Evolutionary conservation across 2,329 filamentous ascomycete species (phyloP).

Genomic region (Diaporthe sp.): DNA sequence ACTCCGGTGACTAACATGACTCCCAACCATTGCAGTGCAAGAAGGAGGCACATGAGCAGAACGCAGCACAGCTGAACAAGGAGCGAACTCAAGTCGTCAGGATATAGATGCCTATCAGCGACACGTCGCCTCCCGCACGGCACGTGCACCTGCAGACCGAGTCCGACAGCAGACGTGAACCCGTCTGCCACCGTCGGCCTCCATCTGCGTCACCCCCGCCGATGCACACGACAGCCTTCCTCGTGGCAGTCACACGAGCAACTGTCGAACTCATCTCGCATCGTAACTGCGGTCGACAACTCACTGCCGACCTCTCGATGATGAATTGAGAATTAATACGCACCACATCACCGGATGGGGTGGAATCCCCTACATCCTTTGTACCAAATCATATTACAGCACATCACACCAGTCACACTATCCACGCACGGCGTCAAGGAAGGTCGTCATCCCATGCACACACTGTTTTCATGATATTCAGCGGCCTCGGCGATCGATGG

Average conservation of each 20-base stretch:
- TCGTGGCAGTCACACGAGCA: neutral
- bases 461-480: constrained; percentile 21
- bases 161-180: neutral
- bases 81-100: constrained; percentile 96
- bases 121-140: neutral
- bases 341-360: constrained; percentile 11
- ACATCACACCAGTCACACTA: constrained; percentile 17
- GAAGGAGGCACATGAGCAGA: constrained; percentile 95
- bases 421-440: constrained; percentile 27
- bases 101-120: constrained; percentile 42
- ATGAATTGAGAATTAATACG: neutral
- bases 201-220: neutral
- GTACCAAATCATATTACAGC: neutral
- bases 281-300: neutral
- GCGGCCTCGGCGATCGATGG: constrained; percentile 15
- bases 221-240: constrained; percentile 8
- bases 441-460: constrained; percentile 17
- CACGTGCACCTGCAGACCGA: constrained; percentile 1
- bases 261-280: neutral
- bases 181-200: neutral
- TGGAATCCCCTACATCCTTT: constrained; percentile 8
- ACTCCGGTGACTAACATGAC: constrained; percentile 32
- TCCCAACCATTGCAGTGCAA: constrained; percentile 75
- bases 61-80: constrained; percentile 90
- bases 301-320: neutral